Evolutionary conservation across 164 flowering plant genomes (phyloP).

Genomic region (Berberis thunbergii): DNA sequence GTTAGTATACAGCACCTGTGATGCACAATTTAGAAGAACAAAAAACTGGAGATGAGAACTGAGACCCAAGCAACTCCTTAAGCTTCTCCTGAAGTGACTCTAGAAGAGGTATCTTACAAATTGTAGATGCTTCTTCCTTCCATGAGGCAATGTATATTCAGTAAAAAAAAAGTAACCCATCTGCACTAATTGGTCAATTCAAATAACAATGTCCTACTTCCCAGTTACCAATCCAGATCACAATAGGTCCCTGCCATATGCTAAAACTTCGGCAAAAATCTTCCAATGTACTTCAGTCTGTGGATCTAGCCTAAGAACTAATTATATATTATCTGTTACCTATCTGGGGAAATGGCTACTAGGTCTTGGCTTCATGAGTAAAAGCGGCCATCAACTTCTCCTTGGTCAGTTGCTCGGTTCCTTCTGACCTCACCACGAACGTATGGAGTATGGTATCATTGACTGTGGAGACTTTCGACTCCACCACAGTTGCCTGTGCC

Average conservation of each 20-base stretch:
- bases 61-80: background rate
- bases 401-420: constrained; percentile 59
- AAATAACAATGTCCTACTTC: background rate
- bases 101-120: background rate
- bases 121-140: background rate
- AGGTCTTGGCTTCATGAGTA: constrained; percentile 31
- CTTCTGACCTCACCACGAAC: constrained; percentile 64
- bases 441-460: constrained; percentile 69
- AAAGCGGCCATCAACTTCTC: constrained; percentile 70
- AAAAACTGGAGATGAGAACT: background rate
- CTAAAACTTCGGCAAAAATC: constrained; percentile 3
- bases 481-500: constrained; percentile 48
- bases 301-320: background rate
- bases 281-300: background rate
- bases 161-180: background rate
- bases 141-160: background rate
- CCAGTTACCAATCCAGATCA: background rate
- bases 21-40: background rate
- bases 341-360: constrained; percentile 12
- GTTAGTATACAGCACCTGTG: background rate
- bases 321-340: background rate
- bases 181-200: background rate
- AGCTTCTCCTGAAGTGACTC: background rate
- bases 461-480: constrained; percentile 50
- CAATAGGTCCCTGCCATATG: background rate